Evolutionary conservation across 2,329 filamentous ascomycete species (phyloP).

Genomic region (Plenodomus biglobosus): DNA sequence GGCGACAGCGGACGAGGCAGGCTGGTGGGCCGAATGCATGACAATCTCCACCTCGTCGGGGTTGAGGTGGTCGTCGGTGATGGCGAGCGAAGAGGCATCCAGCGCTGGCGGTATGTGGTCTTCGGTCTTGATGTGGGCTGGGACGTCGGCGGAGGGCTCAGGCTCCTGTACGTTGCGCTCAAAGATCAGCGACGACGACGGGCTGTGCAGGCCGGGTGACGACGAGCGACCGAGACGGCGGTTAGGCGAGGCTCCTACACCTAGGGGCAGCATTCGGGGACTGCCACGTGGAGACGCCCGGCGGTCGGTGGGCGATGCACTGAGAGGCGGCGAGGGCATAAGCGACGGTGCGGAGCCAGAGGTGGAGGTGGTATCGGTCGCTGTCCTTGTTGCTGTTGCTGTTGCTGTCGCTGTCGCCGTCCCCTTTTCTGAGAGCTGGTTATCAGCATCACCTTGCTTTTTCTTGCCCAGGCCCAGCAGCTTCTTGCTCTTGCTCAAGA

Average conservation of each 20-base stretch:
- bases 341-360: slow-evolving; percentile 26
- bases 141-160: slow-evolving; percentile 81
- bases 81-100: slow-evolving; percentile 87
- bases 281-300: slow-evolving; percentile 41
- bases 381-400: slow-evolving; percentile 9
- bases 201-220: slow-evolving; percentile 77
- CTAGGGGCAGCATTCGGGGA: slow-evolving; percentile 39
- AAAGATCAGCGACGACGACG: slow-evolving; percentile 78
- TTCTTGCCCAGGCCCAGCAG: slow-evolving; percentile 42
- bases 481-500: slow-evolving; percentile 42
- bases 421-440: slow-evolving; percentile 12
- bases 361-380: not conserved
- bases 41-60: slow-evolving; percentile 92
- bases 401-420: slow-evolving; percentile 3
- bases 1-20: slow-evolving; percentile 67
- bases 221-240: slow-evolving; percentile 62
- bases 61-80: slow-evolving; percentile 81
- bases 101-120: slow-evolving; percentile 91
- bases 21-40: slow-evolving; percentile 80
- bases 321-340: slow-evolving; percentile 36
- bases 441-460: slow-evolving; percentile 26
- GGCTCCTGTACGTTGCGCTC: slow-evolving; percentile 89
- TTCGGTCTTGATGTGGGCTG: slow-evolving; percentile 89
- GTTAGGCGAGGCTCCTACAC: slow-evolving; percentile 59
- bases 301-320: slow-evolving; percentile 30